Evolutionary conservation across 768 basidiomycete genomes (phyloP), one percentile per base, ranked within the genome.

Genomic region (Gloeostereum incarnatum): DNA sequence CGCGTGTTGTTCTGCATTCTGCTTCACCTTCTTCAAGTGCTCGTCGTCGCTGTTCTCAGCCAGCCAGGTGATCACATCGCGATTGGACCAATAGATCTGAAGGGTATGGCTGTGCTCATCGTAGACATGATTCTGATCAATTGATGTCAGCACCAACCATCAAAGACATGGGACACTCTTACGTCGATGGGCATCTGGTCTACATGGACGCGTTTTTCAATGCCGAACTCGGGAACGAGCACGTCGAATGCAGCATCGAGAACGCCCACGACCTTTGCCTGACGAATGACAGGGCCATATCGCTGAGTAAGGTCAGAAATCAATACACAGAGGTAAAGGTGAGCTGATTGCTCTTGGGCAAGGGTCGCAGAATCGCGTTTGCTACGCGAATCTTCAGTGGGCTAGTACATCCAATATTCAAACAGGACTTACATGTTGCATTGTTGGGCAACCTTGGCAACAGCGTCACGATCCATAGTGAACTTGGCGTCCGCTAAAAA

Each of bases 121-220:
- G 55, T 91, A 91, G 36, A 97, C 90, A 53, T 91, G 85, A 50
- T 94, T 97, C 85, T 94, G 4, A 36, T n/a, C n/a, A 10, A 18
- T 20, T 7, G 26, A n/a, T 13, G 44, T 64, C 21, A 60, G 47
- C 29, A 33, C 18, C 11, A n/a, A 16, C 24, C 16, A 13, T 16
- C 25, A 35, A 22, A 27, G 6, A 22, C 2, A 38, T 3, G 22
- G 32, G 6, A 60, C 81, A n/a, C n/a, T n/a, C n/a, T 62, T 53
- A 92, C 90, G 47, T 96, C 90, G 42, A 96, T 89, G 18, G 96
- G 94, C 89, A 99, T 96, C 62, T 98, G 92, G 55, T 98, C 96
- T 29, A 93, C 89, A 51, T 98, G 96, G 2, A 98, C 93, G 25
- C 96, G 77, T 68, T 99, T 99, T 66, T 99, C 96, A 49, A 99